These are phyloP conservation scores for Sphaerulina populicola DNA, from an alignment of 2,329 filamentous ascomycete genomes.

Conservation along the genomic window DNA sequence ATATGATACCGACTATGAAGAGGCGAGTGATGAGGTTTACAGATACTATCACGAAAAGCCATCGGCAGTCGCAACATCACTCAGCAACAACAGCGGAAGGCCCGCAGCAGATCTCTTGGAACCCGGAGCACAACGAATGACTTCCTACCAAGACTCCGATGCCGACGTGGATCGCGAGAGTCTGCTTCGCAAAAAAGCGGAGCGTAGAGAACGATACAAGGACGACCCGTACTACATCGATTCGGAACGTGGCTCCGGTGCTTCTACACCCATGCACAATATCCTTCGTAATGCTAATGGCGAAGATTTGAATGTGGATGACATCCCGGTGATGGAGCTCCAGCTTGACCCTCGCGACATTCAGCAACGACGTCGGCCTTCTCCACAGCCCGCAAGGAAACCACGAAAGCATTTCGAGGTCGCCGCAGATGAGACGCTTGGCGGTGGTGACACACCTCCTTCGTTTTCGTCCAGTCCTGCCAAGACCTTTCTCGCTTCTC, in stretches of 20 bases:
- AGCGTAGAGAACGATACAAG: constrained; percentile 71
- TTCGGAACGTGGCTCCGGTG: constrained; percentile 44
- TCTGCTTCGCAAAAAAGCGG: constrained; percentile 62
- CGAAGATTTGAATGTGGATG: constrained; percentile 77
- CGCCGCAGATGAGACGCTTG: constrained; percentile 43
- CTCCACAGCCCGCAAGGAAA: constrained; percentile 21
- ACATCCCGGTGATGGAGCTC: constrained; percentile 91
- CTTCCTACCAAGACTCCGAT: constrained; percentile 41
- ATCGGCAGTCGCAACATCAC: constrained; percentile 15
- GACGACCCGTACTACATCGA: constrained; percentile 95
- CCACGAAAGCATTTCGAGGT: constrained; percentile 39
- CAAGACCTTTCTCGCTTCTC: constrained; percentile 27
- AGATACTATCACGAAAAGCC: constrained; percentile 41
- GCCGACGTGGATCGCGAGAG: constrained; percentile 64
- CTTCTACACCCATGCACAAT: constrained; percentile 69
- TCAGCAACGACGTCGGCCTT: constrained; percentile 8
- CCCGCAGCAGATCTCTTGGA: constrained; percentile 41
- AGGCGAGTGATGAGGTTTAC: constrained; percentile 40
- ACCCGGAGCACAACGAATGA: constrained; percentile 25
- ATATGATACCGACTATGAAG: constrained; percentile 36
- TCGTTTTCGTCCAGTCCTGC: constrained; percentile 19
- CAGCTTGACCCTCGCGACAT: constrained; percentile 51
- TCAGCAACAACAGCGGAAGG: constrained; percentile 16
- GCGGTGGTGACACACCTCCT: constrained; percentile 26
- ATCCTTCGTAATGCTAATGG: constrained; percentile 61